Evolutionary conservation across 139 green algal species (phyloP).

Genomic region (Volvox africanus): DNA sequence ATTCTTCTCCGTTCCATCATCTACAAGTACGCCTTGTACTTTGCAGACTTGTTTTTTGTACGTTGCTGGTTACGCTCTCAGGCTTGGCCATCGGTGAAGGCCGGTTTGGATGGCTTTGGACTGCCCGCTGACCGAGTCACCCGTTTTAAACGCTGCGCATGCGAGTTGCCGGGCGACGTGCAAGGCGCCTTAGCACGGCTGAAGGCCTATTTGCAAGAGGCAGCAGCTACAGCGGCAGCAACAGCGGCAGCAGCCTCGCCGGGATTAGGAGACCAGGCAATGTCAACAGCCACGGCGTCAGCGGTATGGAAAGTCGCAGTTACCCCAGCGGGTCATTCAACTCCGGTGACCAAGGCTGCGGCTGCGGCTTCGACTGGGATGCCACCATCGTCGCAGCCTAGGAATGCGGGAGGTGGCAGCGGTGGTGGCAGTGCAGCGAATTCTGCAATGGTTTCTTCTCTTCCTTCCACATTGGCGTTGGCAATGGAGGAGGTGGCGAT

Average conservation of each 20-base stretch:
- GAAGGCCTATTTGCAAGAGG: conserved; percentile 1
- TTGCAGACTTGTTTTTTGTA: not conserved
- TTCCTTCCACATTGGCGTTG: not conserved
- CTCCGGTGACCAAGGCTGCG: not conserved
- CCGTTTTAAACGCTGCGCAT: conserved; percentile 69
- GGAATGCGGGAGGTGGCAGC: not conserved
- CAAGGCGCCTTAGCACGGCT: conserved; percentile 21
- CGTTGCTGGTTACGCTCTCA: not conserved
- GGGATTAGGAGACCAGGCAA: not conserved
- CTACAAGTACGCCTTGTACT: not conserved
- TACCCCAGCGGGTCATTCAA: not conserved
- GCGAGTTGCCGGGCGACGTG: conserved; percentile 69
- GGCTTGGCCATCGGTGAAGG: conserved; percentile 73
- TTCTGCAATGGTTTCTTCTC: not conserved
- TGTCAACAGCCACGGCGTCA: not conserved
- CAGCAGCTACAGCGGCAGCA: not conserved
- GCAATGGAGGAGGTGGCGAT: conserved; percentile 55
- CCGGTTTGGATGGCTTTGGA: conserved; percentile 75
- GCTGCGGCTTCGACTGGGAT: not conserved
- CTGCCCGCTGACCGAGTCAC: conserved; percentile 64
- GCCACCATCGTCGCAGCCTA: not conserved
- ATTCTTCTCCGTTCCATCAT: not conserved
- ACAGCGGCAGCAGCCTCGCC: not conserved
- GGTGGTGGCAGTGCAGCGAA: not conserved
- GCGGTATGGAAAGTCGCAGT: not conserved